Conservation (phyloP, 805 yeast genomes). For the Hanseniaspora valbyensis region DNA sequence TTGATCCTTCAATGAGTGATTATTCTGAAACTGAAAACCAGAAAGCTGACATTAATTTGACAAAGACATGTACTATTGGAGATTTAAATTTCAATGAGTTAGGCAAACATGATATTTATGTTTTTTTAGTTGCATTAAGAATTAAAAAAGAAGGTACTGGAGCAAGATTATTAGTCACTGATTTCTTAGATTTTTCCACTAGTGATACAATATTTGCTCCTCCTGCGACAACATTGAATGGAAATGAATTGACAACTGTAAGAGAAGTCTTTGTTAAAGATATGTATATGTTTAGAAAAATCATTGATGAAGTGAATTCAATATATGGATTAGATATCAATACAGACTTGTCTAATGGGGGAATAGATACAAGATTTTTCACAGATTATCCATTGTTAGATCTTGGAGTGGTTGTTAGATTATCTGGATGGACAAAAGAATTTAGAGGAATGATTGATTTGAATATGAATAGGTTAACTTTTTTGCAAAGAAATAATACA, state of each 20-base stretch:
- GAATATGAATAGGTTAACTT: neutral
- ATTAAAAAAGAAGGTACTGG: slow-evolving; percentile 2
- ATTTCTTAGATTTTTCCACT: neutral
- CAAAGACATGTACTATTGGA: neutral
- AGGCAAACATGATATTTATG: neutral
- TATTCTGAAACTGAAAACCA: neutral
- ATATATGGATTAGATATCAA: neutral
- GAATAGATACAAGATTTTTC: neutral
- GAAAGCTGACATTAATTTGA: neutral
- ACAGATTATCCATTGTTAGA: neutral
- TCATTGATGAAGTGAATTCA: neutral
- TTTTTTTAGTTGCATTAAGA: slow-evolving; percentile 5
- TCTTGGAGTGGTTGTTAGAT: neutral
- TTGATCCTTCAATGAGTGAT: neutral
- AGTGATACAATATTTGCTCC: neutral
- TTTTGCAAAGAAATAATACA: neutral
- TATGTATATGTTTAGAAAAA: neutral
- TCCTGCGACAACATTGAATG: neutral
- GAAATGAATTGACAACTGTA: neutral
- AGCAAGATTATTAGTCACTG: slow-evolving; percentile 1
- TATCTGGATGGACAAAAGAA: neutral
- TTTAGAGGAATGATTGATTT: neutral
- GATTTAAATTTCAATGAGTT: neutral
- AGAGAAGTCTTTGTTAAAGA: slow-evolving; percentile 1
- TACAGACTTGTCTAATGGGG: neutral